Evolutionary conservation across 768 basidiomycete genomes (phyloP).

Genomic region (Glaciozyma martinii): DNA sequence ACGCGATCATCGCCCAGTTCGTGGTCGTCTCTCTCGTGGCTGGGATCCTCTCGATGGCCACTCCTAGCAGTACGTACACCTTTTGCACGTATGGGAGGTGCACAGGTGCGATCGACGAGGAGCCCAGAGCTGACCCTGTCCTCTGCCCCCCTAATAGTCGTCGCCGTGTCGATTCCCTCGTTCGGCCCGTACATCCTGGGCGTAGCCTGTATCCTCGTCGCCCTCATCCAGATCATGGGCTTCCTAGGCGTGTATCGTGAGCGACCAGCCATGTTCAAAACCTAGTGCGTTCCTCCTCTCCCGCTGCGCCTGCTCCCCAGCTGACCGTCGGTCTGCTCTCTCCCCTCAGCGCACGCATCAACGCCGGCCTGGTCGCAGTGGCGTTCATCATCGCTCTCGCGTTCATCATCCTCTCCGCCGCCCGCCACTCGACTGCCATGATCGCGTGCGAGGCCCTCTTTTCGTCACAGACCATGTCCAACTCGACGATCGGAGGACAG

Average conservation of each 20-base stretch:
- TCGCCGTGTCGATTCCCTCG: conserved; percentile 78
- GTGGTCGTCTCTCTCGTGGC: conserved; percentile 55
- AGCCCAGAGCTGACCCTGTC: background rate
- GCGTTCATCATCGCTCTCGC: conserved; percentile 69
- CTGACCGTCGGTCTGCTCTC: conserved; percentile 30
- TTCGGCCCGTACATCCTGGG: conserved; percentile 67
- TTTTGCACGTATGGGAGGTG: background rate
- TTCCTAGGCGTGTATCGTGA: conserved; percentile 76
- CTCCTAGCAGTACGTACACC: conserved; percentile 60
- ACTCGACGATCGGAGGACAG: conserved; percentile 35
- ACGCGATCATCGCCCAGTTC: conserved; percentile 68
- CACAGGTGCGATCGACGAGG: background rate
- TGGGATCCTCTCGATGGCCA: conserved; percentile 65
- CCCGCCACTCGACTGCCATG: conserved; percentile 64
- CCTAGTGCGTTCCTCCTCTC: conserved; percentile 17
- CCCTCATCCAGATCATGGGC: conserved; percentile 68
- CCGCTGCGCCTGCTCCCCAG: background rate
- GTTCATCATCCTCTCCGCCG: conserved; percentile 72
- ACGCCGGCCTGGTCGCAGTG: conserved; percentile 46
- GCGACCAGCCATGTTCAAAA: conserved; percentile 35
- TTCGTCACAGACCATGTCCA: conserved; percentile 9
- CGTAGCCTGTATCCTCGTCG: conserved; percentile 64
- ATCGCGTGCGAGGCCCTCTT: conserved; percentile 48
- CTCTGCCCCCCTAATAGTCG: conserved; percentile 41
- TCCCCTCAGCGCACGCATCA: conserved; percentile 63